A percentile compares a stretch with the other conserved stretches of the same genome.
Conservation (phyloP, 805 yeast genomes). For the Spathaspora sp. region DNA sequence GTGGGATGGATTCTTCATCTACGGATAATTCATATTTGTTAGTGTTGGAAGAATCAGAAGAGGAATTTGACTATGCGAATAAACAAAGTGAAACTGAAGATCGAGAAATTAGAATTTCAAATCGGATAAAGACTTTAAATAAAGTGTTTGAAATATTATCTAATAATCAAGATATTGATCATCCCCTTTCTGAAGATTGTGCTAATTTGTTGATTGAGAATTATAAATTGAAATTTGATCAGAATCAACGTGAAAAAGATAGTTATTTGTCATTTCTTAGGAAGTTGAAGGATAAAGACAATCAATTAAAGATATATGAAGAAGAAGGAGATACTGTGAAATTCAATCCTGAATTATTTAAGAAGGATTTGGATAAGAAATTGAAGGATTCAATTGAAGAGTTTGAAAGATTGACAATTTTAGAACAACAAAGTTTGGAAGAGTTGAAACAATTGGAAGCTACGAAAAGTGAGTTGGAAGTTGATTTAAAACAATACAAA, state of each 20-base stretch:
- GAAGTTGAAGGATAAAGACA: slow-evolving; percentile 47
- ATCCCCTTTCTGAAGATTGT: slow-evolving; percentile 87
- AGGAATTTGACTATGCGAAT: slow-evolving; percentile 4
- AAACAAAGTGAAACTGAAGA: slow-evolving; percentile 3
- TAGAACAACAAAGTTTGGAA: slow-evolving; percentile 30
- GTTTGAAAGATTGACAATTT: slow-evolving; percentile 37
- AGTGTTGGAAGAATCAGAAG: slow-evolving; percentile 5
- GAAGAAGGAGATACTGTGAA: background rate
- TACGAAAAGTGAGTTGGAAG: slow-evolving; percentile 42
- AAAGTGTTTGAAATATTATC: slow-evolving; percentile 72
- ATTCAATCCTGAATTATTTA: slow-evolving; percentile 7
- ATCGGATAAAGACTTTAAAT: slow-evolving; percentile 50
- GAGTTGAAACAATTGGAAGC: slow-evolving; percentile 38
- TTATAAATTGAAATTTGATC: slow-evolving; percentile 67
- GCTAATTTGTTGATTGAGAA: slow-evolving; percentile 61
- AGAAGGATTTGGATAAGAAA: slow-evolving; percentile 26
- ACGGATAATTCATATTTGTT: slow-evolving; percentile 9
- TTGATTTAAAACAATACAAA: slow-evolving; percentile 45
- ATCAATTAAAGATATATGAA: slow-evolving; percentile 4
- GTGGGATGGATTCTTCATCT: slow-evolving; percentile 1
- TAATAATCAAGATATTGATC: slow-evolving; percentile 65
- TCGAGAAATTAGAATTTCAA: slow-evolving; percentile 35
- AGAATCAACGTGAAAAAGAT: slow-evolving; percentile 72
- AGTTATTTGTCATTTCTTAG: slow-evolving; percentile 69
- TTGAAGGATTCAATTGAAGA: slow-evolving; percentile 46